Percentiles rank a stretch among this genome's conserved stretches.
Conservation (phyloP, 1,284 basidiomycete species). For the Fomes fomentarius region DNA sequence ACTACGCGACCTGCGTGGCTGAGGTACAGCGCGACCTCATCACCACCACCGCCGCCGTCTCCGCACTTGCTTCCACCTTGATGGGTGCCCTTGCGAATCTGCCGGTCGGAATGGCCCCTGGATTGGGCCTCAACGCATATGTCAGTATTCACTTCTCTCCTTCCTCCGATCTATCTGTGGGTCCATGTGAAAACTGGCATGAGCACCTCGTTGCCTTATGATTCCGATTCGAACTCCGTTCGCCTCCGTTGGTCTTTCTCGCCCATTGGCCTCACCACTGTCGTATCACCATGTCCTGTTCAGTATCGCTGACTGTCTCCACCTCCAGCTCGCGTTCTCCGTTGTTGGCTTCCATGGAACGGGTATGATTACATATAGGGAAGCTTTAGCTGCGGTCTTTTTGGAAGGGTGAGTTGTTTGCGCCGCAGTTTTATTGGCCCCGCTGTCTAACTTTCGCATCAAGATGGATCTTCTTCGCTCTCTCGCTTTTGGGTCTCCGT, state of each 20-base stretch:
- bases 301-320: too few species aligned
- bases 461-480: constrained; percentile 82
- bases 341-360: constrained; percentile 84
- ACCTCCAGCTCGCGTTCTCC: constrained; percentile 80
- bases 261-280: too few species aligned
- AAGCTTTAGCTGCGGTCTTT: constrained; percentile 89
- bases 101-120: constrained; percentile 81
- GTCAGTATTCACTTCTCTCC: constrained; percentile 43
- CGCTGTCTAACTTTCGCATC: background rate
- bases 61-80: constrained; percentile 75
- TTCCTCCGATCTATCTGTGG: too few species aligned
- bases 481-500: constrained; percentile 84
- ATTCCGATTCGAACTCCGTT: too few species aligned
- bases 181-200: too few species aligned
- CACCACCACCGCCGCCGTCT: constrained; percentile 78
- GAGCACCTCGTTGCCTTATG: too few species aligned
- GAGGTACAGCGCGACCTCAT: constrained; percentile 76
- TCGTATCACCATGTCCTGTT: too few species aligned
- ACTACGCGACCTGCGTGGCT: constrained; percentile 68
- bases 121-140: constrained; percentile 84
- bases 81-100: constrained; percentile 88
- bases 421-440: background rate
- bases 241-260: too few species aligned
- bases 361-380: constrained; percentile 76
- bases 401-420: constrained; percentile 69